Conservation (phyloP, 805 yeast species). For the Myxozyma lipomycoides region DNA sequence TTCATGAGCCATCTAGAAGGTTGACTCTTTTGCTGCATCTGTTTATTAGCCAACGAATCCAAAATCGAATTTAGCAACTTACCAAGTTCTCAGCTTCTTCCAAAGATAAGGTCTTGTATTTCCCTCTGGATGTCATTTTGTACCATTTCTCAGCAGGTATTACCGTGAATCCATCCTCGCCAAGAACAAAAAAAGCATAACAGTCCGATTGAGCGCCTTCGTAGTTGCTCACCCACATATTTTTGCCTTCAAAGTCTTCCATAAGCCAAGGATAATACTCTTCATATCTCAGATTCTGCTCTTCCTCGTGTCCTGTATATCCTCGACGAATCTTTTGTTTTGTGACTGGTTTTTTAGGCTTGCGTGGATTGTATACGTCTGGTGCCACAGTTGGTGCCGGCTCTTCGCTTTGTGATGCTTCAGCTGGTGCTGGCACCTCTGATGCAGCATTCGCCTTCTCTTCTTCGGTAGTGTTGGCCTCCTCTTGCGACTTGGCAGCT, state of each 20-base stretch:
- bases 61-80: background rate
- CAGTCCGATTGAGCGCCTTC: conserved; percentile 87
- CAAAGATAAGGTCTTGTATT: conserved; percentile 85
- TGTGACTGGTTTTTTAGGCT: conserved; percentile 43
- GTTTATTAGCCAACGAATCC: conserved; percentile 26
- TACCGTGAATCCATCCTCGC: conserved; percentile 84
- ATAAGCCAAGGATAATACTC: conserved; percentile 97
- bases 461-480: conserved; percentile 18
- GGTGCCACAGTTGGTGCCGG: conserved; percentile 16
- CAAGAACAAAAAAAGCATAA: conserved; percentile 81
- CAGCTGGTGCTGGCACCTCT: conserved; percentile 36
- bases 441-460: conserved; percentile 19
- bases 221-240: conserved; percentile 92
- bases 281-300: conserved; percentile 82
- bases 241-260: conserved; percentile 92
- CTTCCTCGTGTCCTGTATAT: conserved; percentile 73
- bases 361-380: conserved; percentile 11
- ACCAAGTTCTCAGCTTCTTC: conserved; percentile 85
- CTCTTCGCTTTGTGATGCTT: conserved; percentile 26
- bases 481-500: conserved; percentile 13
- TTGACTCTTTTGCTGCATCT: conserved; percentile 73
- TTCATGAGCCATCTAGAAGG: conserved; percentile 96
- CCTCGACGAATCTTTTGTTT: conserved; percentile 84
- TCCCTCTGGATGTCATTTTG: conserved; percentile 87
- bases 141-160: conserved; percentile 94